A percentile compares a stretch with the other conserved stretches of the same genome.
Evolutionary conservation across 208 protist genomes (phyloP).

Genomic region (Phytomonas francai): DNA sequence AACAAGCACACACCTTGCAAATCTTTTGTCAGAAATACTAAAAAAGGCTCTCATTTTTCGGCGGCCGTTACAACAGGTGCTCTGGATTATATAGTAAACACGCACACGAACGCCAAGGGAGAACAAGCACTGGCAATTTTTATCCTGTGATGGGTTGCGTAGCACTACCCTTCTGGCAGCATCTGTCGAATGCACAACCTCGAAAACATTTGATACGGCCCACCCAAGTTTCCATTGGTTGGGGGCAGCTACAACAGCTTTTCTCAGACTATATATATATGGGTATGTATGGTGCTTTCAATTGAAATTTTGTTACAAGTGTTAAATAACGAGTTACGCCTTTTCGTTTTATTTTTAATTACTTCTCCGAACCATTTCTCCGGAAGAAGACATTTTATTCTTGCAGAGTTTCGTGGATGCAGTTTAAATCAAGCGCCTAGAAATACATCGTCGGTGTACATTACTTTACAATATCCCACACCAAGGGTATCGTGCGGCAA

Average conservation of each 20-base stretch:
- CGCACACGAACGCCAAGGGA: not conserved
- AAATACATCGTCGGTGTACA: conserved; percentile 1
- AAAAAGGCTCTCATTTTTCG: not conserved
- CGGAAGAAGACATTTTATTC: not conserved
- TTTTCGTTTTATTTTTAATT: not conserved
- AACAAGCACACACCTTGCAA: not conserved
- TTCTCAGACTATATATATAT: not conserved
- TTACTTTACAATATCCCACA: conserved; percentile 73
- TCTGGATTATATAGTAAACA: not conserved
- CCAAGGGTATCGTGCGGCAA: conserved; percentile 68
- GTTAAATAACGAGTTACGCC: not conserved
- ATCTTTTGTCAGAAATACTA: not conserved
- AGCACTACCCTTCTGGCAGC: not conserved
- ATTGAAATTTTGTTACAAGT: not conserved
- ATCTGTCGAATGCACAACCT: not conserved
- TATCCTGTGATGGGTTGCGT: not conserved
- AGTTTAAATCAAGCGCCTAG: not conserved
- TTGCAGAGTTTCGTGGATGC: not conserved
- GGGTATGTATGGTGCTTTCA: not conserved
- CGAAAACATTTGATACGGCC: not conserved
- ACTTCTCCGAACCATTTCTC: not conserved
- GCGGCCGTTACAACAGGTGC: not conserved
- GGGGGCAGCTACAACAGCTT: not conserved
- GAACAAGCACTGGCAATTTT: not conserved
- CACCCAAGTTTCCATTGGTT: not conserved